Base-by-base conservation (phyloP, 2,329 filamentous ascomycete species). In the Chaetomiaceae sp. region DNA sequence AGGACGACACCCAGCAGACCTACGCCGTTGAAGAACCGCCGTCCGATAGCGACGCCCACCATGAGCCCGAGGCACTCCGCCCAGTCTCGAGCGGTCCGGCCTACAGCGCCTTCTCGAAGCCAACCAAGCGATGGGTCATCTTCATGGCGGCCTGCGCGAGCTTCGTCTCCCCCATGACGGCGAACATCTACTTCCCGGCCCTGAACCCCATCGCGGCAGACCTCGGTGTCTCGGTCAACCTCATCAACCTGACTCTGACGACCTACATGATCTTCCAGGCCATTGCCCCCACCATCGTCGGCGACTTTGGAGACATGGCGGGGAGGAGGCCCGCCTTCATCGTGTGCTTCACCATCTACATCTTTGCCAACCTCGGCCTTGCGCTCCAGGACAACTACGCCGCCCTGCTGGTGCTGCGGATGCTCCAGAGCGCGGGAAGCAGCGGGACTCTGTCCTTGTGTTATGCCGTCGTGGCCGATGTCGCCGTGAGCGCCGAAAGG, bases 401-500 rank as follows among this genome's bases (percentile, higher is more conserved):
- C 1, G 79, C 82, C 0, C 68, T 88, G 19, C 64, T 87, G 29
- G 71, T 85, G 2, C 68, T 88, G 8, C 76, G 84, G 0, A 82
- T 80, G 69, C 54, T 86, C 3, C 84, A 88, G 63, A 83, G 81
- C 29, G 74, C 75, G 0, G 84, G 86, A 0, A 85, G 81, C 64
- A 85, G 82, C 61, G 83, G 83, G 0, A 87, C 85, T 0, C 74
- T 90, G n/a, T 84, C 88, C 0, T 73, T 94, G 1, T 82, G 81
- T 0, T 86, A 80, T 56, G 88, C 83, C 2, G 82, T 90, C 1
- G 80, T 91, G 14, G 84, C 85, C 0, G 89, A 94, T 62, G 77
- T 91, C 5, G 78, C 84, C 0, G 82, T 85, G 0, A 83, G 79
- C 42, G 77, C 80, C 0, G 86, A 92, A 66, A 75, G 89, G 61